A percentile compares a stretch with the other conserved stretches of the same genome.
phyloP scores from a whole-genome alignment of 1,284 basidiomycete species.

The Ganoderma sp. region DNA sequence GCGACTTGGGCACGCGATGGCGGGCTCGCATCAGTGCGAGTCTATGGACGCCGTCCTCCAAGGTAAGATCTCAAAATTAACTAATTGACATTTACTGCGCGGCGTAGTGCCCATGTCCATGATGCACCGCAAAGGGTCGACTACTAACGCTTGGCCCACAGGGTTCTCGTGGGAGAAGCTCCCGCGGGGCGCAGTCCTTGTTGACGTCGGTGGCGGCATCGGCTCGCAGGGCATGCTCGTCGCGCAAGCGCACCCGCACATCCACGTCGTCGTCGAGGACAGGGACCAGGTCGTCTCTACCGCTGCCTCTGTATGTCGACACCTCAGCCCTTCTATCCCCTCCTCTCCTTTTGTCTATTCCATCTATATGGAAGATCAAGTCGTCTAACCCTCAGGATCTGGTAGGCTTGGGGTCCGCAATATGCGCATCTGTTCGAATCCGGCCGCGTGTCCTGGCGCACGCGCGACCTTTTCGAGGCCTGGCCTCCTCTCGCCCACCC shows the following conservation, averaged over 20 bases:
- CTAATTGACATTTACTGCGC: too few relatives aligned
- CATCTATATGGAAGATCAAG: too few relatives aligned
- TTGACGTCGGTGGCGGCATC: slow-evolving; percentile 79
- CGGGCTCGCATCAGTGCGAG: slow-evolving; percentile 34
- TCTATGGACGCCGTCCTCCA: slow-evolving; percentile 33
- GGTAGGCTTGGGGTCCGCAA: slow-evolving; percentile 36
- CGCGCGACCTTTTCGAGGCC: slow-evolving; percentile 70
- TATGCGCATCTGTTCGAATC: slow-evolving; percentile 33
- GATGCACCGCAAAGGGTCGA: too few relatives aligned
- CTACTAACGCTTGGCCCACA: slow-evolving; percentile 52
- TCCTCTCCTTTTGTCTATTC: neutral
- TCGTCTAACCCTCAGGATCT: neutral
- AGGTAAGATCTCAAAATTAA: slow-evolving; percentile 16
- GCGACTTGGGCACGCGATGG: slow-evolving; percentile 38
- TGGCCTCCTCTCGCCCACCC: slow-evolving; percentile 22
- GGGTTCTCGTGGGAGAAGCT: slow-evolving; percentile 70
- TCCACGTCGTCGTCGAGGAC: slow-evolving; percentile 73
- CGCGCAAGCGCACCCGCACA: slow-evolving; percentile 57
- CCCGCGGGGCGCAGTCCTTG: slow-evolving; percentile 52
- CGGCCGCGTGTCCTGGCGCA: slow-evolving; percentile 40
- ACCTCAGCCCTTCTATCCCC: neutral
- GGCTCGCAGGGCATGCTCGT: slow-evolving; percentile 71
- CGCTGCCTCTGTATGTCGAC: slow-evolving; percentile 40
- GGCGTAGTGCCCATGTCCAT: too few relatives aligned
- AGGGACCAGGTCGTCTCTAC: slow-evolving; percentile 64